These are phyloP conservation scores for Lolium perenne DNA, from an alignment of 176 grass and related monocot species.

Conservation along the genomic window DNA sequence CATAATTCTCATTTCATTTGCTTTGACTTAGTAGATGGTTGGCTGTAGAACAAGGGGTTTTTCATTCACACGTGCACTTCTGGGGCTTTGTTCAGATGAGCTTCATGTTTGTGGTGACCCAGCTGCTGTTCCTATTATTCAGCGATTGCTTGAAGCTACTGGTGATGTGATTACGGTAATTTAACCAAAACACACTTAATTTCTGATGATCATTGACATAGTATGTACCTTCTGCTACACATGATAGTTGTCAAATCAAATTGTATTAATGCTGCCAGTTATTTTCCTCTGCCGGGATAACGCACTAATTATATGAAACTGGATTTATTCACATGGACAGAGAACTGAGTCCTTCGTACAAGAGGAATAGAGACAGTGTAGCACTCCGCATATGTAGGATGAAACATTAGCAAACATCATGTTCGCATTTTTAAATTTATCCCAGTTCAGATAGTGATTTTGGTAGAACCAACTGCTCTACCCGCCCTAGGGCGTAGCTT, in stretches of 20 bases:
- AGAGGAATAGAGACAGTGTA: not conserved
- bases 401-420: constrained; percentile 25
- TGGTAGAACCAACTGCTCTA: no score
- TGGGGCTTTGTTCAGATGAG: constrained; percentile 94
- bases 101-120: constrained; percentile 98
- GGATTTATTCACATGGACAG: constrained; percentile 26
- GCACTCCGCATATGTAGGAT: constrained; percentile 32
- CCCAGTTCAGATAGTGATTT: constrained; percentile 23
- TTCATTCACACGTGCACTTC: constrained; percentile 91
- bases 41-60: constrained; percentile 90
- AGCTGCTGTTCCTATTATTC: constrained; percentile 90
- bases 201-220: not conserved
- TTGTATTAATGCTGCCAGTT: constrained; percentile 32
- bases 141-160: constrained; percentile 85
- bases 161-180: constrained; percentile 86
- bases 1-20: constrained; percentile 39
- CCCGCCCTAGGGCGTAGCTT: no score
- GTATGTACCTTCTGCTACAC: not conserved
- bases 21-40: constrained; percentile 75
- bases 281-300: constrained; percentile 36
- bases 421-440: constrained; percentile 24
- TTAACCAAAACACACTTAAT: constrained; percentile 24
- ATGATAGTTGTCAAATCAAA: constrained; percentile 26
- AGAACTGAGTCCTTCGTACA: not conserved
- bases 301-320: constrained; percentile 30